A percentile compares a stretch with the other conserved stretches of the same genome.
Conservation (phyloP, 768 basidiomycete species). For the Lactarius hengduanensis region DNA sequence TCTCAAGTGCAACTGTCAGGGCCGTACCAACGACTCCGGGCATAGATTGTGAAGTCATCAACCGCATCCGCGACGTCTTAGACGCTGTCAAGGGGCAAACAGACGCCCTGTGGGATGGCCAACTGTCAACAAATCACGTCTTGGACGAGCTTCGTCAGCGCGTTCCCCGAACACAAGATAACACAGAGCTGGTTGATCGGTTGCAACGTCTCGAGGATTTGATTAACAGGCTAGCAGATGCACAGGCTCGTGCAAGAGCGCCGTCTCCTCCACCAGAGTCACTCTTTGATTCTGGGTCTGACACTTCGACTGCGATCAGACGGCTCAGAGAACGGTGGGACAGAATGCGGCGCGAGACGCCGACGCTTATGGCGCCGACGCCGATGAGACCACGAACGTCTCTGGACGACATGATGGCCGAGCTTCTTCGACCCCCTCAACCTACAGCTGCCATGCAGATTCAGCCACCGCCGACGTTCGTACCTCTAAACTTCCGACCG, state of each 20-base stretch:
- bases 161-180: constrained; percentile 37
- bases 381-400: constrained; percentile 47
- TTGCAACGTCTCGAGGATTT: constrained; percentile 27
- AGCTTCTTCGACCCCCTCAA: constrained; percentile 52
- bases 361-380: constrained; percentile 46
- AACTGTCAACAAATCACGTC: constrained; percentile 56
- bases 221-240: constrained; percentile 21
- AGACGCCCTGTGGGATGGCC: constrained; percentile 58
- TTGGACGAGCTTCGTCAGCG: constrained; percentile 60
- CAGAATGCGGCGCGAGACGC: constrained; percentile 33
- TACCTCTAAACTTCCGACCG: constrained; percentile 56
- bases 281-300: constrained; percentile 34
- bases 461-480: constrained; percentile 50
- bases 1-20: constrained; percentile 39
- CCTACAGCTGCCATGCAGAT: constrained; percentile 41
- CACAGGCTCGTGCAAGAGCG: constrained; percentile 18
- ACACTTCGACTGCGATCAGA: constrained; percentile 32
- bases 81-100: constrained; percentile 59
- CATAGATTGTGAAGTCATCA: constrained; percentile 40
- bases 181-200: constrained; percentile 36
- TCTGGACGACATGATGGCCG: constrained; percentile 58
- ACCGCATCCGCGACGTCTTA: constrained; percentile 53
- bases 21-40: constrained; percentile 27
- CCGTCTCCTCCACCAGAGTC: constrained; percentile 36
- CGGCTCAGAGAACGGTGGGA: constrained; percentile 34